Base-by-base conservation (phyloP, 2,329 filamentous ascomycete species). In the Colletotrichum sp. region DNA sequence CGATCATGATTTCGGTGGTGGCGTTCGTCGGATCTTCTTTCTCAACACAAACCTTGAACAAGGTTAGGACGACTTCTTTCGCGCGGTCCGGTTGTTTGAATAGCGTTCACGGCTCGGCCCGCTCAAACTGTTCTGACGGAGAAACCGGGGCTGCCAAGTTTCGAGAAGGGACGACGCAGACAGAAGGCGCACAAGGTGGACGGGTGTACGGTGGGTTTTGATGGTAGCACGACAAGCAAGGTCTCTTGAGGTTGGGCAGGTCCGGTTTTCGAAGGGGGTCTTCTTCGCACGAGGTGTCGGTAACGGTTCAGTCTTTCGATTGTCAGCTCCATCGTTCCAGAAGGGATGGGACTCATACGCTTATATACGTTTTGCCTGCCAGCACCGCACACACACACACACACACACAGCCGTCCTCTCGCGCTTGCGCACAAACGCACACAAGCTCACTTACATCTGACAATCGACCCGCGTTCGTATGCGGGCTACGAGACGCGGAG, bases 401-500 rank as follows among this genome's bases (percentile, higher is more conserved):
- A 43, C 64, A 21, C 43, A 52, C 43, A 52, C 43, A 52, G 43
- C 43, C 43, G 6, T 52, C n/a, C 43, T 52, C 43, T 52, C 43
- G 43, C 43, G n/a, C 39, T 74, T 69, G 66, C 71, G 65, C 74
- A 61, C 52, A 60, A 61, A 66, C 68, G 32, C 71, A 75, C 74
- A 71, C 71, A 74, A 48, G 66, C 72, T 76, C 71, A 75, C 72
- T 76, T 75, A 71, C 74, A 76, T 66, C 72, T 76, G 39, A 64
- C 74, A 74, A 48, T 64, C 61, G 72, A 76, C 74, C 67, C 66
- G 72, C 72, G 74, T 65, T 59, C 26, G n/a, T 34, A 69, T 76
- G 74, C 74, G 74, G 74, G 74, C 70, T 59, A 69, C 71, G 59
- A 74, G 74, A 76, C 59, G 73, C 63, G 65, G 64, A 76, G 73